A percentile compares a stretch with the other conserved stretches of the same genome.
Evolutionary conservation across 805 yeast species (phyloP).

Genomic region (Metschnikowia chrysomelidarum): DNA sequence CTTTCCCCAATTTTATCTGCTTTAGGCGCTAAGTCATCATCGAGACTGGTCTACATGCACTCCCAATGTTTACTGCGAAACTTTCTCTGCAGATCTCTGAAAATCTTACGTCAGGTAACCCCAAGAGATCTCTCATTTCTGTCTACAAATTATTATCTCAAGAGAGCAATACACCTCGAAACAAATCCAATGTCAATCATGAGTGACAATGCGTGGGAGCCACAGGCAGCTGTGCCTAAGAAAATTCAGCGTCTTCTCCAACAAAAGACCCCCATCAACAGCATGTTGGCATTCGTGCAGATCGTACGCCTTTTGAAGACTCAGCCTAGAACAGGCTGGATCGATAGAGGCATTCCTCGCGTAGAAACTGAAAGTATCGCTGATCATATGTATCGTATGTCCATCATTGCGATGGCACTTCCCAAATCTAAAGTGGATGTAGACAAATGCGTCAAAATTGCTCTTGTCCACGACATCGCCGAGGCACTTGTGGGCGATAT

Average conservation of each 20-base stretch:
- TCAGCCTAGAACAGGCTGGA: constrained; percentile 93
- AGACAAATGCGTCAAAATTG: constrained; percentile 75
- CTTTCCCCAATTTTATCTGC: no score
- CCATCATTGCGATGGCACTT: constrained; percentile 71
- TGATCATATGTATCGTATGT: constrained; percentile 98
- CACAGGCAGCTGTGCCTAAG: constrained; percentile 51
- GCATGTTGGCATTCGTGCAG: constrained; percentile 58
- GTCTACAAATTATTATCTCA: no score
- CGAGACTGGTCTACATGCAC: constrained; percentile 5
- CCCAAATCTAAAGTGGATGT: constrained; percentile 53
- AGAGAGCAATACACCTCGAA: no score
- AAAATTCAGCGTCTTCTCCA: constrained; percentile 38
- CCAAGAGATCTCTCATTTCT: no score
- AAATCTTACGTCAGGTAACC: no score
- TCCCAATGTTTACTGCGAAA: constrained; percentile 8
- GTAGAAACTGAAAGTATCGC: constrained; percentile 67
- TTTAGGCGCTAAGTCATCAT: no score
- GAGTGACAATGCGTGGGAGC: constrained; percentile 43
- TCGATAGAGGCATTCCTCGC: constrained; percentile 56
- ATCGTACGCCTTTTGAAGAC: constrained; percentile 69
- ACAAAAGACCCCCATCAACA: constrained; percentile 37
- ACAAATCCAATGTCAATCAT: no score
- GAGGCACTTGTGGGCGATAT: constrained; percentile 94
- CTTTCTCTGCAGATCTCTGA: no score
- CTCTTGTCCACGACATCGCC: constrained; percentile 91